A percentile compares a stretch with the other conserved stretches of the same genome.
phyloP scores from a whole-genome alignment of 192 early-diverging fungal species.

The Podila horticola region DNA sequence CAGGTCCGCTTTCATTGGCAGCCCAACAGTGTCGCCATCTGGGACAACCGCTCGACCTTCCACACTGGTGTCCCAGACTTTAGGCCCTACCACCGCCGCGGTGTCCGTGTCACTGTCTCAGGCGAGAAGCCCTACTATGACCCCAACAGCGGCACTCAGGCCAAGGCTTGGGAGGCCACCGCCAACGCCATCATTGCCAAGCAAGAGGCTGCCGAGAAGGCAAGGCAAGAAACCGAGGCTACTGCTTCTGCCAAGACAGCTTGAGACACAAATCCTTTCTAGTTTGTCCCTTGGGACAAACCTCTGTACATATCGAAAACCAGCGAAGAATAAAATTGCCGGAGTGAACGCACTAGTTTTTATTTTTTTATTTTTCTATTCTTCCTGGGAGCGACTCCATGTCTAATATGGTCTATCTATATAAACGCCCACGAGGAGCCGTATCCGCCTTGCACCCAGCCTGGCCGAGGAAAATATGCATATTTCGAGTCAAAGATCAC shows the following conservation, averaged over 20 bases:
- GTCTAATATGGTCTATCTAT: neutral
- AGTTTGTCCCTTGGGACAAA: neutral
- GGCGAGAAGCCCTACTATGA: constrained; percentile 58
- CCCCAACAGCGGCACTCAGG: constrained; percentile 20
- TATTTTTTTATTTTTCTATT: neutral
- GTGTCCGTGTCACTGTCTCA: constrained; percentile 49
- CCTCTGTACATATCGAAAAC: neutral
- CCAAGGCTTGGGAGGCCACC: constrained; percentile 21
- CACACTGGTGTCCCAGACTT: constrained; percentile 57
- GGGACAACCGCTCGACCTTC: constrained; percentile 57
- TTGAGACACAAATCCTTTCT: neutral
- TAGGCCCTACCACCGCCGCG: constrained; percentile 45
- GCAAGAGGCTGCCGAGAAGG: constrained; percentile 14
- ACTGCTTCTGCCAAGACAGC: constrained; percentile 8
- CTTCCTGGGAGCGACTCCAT: neutral
- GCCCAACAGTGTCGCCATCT: constrained; percentile 56
- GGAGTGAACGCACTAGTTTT: neutral
- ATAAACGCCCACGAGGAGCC: constrained; percentile 43
- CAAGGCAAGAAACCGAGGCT: constrained; percentile 1
- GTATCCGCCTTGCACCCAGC: constrained; percentile 42
- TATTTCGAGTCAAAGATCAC: neutral
- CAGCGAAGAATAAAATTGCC: too few species aligned
- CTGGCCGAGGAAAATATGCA: neutral
- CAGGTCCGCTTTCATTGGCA: constrained; percentile 59
- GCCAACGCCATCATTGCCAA: constrained; percentile 21